Base-by-base conservation (phyloP, 148 eudicot species). In the Arbutus unedo region DNA sequence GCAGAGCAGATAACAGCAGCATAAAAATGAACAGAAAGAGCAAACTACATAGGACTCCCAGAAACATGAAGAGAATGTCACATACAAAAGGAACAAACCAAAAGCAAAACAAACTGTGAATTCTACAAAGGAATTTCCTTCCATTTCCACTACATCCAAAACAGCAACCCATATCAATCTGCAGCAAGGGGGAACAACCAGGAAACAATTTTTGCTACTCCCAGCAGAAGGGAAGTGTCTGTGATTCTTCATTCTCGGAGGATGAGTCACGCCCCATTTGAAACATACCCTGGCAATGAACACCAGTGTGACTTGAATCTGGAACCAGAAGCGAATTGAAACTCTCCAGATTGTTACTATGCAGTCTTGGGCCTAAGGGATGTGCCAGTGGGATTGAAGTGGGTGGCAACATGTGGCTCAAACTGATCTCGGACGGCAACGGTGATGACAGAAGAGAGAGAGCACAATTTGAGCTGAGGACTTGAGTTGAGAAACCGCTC, bases 381-480 rank as follows among this genome's bases (percentile, higher is more conserved):
- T 70, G 67, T 49, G 71, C 70, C 54, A 3, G 4, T 13, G 81
- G 56, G 53, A 66, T 81, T 16, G 81, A 44, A 64, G 23, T 9
- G 41, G 38, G 56, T 38, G 62, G 75, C 62, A 76, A n/a, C 31
- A 62, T 71, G 44, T 54, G 77, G 77, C 81, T 76, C 62, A 68
- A 47, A 77, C 76, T 38, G 43, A 81, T 73, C 72, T 8, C 67
- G 45, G 66, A 13, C 38, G 86, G 54, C 41, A 66, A 83, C 23
- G 86, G 47, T 0, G 83, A 81, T 84, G 86, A 84, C 86, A 84
- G 86, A 84, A 84, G 86, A 84, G 83, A 84, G 86, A 81, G 86
- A 84, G 86, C 86, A 81, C 76, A 81, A 57, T 84, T 78, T n/a
- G 83, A 84, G 74, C 54, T 56, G 57, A 71, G 71, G 41, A 25